Percentiles rank a stretch among this genome's conserved stretches.
Conservation (phyloP, 352 stramenopile genomes). For the Blastocystis sp. region DNA sequence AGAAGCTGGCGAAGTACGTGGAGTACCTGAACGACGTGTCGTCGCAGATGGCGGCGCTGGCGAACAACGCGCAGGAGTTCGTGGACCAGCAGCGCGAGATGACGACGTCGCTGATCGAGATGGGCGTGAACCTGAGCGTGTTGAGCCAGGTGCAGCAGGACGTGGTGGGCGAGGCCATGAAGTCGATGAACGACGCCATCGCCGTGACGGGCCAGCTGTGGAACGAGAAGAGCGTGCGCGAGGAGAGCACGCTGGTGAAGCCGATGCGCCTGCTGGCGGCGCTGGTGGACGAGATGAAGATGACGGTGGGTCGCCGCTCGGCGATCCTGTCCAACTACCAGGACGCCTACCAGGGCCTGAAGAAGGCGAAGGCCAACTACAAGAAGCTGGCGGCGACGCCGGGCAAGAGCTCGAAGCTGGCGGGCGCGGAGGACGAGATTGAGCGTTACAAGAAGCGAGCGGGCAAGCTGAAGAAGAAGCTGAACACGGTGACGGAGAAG, state of each 20-base stretch:
- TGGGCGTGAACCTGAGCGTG: conserved; percentile 13
- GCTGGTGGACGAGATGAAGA: conserved; percentile 48
- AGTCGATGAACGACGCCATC: conserved; percentile 21
- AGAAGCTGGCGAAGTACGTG: conserved; percentile 56
- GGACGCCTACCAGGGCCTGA: conserved; percentile 31
- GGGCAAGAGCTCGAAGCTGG: conserved; percentile 22
- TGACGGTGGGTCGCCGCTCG: conserved; percentile 36
- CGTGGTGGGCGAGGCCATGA: conserved; percentile 36
- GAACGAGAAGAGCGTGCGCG: conserved; percentile 4
- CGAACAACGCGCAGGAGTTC: background rate
- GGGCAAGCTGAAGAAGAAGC: conserved; percentile 64
- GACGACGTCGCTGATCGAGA: conserved; percentile 3
- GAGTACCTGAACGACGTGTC: conserved; percentile 53
- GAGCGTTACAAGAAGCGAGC: conserved; percentile 46
- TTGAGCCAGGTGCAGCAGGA: conserved; percentile 46
- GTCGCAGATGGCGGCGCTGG: conserved; percentile 3
- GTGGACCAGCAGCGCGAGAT: conserved; percentile 34
- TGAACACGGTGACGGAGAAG: conserved; percentile 65
- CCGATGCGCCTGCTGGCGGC: conserved; percentile 29
- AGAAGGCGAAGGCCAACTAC: conserved; percentile 63
- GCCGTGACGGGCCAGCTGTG: conserved; percentile 9
- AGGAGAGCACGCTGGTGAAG: conserved; percentile 35
- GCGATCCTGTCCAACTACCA: conserved; percentile 60
- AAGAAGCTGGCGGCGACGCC: conserved; percentile 32
- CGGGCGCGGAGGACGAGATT: conserved; percentile 46